Percentiles rank a stretch among this genome's conserved stretches.
Evolutionary conservation across 352 stramenopile genomes (phyloP).

Genomic region (Phytophthora citricola): DNA sequence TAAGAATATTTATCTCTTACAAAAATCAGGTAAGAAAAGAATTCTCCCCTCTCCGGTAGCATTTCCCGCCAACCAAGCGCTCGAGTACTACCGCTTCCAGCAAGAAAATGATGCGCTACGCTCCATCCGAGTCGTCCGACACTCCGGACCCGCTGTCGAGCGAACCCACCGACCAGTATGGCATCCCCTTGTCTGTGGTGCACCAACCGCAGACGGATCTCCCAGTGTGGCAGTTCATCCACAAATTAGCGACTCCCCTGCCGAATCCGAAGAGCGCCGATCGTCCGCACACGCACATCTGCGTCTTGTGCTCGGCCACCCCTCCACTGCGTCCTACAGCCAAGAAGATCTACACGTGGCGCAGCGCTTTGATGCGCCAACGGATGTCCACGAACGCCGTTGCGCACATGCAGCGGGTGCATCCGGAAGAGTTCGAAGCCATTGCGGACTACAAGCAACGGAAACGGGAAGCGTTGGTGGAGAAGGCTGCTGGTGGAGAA

Average conservation of each 20-base stretch:
- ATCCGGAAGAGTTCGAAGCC: slow-evolving; percentile 32
- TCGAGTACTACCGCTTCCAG: slow-evolving; percentile 21
- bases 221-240: slow-evolving; percentile 48
- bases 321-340: slow-evolving; percentile 7
- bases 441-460: slow-evolving; percentile 31
- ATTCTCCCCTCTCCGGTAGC: slow-evolving; percentile 13
- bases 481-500: slow-evolving; percentile 1
- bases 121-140: not conserved
- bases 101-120: slow-evolving; percentile 9
- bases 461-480: slow-evolving; percentile 18
- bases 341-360: slow-evolving; percentile 26
- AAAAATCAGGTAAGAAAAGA: slow-evolving; percentile 18
- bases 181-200: slow-evolving; percentile 30
- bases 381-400: slow-evolving; percentile 51
- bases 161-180: slow-evolving; percentile 29
- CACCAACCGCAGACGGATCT: slow-evolving; percentile 40
- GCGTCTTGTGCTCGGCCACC: slow-evolving; percentile 32
- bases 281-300: slow-evolving; percentile 44
- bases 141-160: slow-evolving; percentile 8
- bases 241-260: slow-evolving; percentile 32
- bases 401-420: slow-evolving; percentile 39
- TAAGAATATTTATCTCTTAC: slow-evolving; percentile 1
- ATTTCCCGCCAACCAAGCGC: slow-evolving; percentile 5
- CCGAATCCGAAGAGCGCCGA: slow-evolving; percentile 24
- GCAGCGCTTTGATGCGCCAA: slow-evolving; percentile 41